phyloP scores from a whole-genome alignment of 2,329 filamentous ascomycete species.

The Ophiostoma triangulosporum region DNA sequence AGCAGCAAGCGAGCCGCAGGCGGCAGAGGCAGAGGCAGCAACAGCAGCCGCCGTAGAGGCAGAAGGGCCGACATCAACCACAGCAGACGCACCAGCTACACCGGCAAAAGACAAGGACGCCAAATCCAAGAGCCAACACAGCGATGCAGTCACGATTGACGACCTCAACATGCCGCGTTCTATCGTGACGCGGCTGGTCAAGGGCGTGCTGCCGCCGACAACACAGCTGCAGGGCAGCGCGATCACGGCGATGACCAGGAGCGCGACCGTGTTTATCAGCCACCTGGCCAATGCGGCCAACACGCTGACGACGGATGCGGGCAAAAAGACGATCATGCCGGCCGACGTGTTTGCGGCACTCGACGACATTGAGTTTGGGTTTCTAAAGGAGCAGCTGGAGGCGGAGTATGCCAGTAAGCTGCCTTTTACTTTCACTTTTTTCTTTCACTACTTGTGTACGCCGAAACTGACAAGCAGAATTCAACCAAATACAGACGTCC shows the following conservation, averaged over 20 bases:
- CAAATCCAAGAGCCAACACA: constrained; percentile 13
- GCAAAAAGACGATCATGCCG: constrained; percentile 67
- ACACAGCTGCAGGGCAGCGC: constrained; percentile 77
- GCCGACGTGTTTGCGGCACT: constrained; percentile 65
- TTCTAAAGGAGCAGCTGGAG: constrained; percentile 54
- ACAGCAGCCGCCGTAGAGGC: background rate
- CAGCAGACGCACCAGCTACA: background rate
- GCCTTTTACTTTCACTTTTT: background rate
- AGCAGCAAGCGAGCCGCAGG: background rate
- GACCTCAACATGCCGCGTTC: constrained; percentile 69
- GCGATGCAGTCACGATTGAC: constrained; percentile 40
- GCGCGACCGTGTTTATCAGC: constrained; percentile 72
- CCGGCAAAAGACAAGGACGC: constrained; percentile 3
- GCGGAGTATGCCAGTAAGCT: constrained; percentile 60
- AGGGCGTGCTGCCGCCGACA: constrained; percentile 66
- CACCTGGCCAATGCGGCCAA: constrained; percentile 68
- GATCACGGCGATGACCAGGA: constrained; percentile 64
- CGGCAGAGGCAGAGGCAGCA: background rate
- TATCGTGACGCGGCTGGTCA: constrained; percentile 66
- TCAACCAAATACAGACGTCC: constrained; percentile 58
- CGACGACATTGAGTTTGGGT: constrained; percentile 64
- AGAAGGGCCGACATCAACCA: background rate
- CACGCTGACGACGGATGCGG: constrained; percentile 50
- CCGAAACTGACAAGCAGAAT: constrained; percentile 33
- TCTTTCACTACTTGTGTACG: background rate